phyloP scores from a whole-genome alignment of 345 rosid species.

The Anastatica hierochuntica region DNA sequence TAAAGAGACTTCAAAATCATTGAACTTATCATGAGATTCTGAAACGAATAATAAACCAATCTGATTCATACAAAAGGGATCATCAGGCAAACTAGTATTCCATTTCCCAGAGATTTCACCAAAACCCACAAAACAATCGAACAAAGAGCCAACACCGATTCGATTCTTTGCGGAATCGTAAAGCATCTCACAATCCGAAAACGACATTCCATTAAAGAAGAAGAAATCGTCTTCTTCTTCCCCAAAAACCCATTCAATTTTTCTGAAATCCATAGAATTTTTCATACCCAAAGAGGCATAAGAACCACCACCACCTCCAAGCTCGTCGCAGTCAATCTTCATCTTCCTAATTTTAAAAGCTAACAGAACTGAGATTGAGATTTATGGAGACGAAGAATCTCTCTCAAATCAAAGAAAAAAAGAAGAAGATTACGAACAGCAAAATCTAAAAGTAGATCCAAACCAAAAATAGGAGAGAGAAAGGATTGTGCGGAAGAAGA shows the following conservation, averaged over 20 bases:
- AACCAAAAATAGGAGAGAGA: neutral
- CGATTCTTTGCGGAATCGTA: neutral
- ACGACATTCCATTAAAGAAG: neutral
- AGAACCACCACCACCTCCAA: slow-evolving; percentile 1
- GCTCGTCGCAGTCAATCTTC: neutral
- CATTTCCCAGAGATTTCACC: neutral
- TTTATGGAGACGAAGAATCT: too few species aligned
- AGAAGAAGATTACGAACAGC: slow-evolving; percentile 5
- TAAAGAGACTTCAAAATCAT: slow-evolving; percentile 1
- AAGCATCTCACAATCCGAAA: neutral
- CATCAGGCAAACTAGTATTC: slow-evolving; percentile 12
- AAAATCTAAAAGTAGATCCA: neutral
- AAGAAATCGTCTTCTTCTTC: slow-evolving; percentile 1
- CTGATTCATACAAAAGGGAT: slow-evolving; percentile 25
- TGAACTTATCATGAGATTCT: neutral
- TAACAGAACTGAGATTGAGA: too few species aligned
- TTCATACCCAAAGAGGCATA: slow-evolving; percentile 2
- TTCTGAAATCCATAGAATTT: neutral
- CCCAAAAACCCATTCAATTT: neutral
- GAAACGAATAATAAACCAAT: slow-evolving; percentile 1
- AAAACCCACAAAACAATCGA: neutral
- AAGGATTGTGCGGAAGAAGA: slow-evolving; percentile 2
- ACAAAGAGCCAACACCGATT: neutral
- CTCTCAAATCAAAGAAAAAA: neutral
- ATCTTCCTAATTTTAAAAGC: too few species aligned